A percentile compares a stretch with the other conserved stretches of the same genome.
Evolutionary conservation across 2,329 filamentous ascomycete genomes (phyloP).

Genomic region (Eutypella sp.): DNA sequence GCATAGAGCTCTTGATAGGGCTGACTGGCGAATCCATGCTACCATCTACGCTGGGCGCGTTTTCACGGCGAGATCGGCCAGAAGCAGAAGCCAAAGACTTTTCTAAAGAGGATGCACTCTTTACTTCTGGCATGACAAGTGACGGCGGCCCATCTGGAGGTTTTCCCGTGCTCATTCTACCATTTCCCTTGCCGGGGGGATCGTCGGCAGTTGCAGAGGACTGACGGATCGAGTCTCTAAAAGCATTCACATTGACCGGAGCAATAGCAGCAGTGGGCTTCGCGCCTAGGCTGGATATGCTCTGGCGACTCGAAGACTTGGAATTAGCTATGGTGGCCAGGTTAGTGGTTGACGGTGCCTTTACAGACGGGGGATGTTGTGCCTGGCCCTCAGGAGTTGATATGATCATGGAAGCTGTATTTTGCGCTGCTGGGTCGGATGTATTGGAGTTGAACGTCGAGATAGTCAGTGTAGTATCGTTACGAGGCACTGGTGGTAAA

Average conservation of each 20-base stretch:
- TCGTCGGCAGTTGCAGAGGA: slow-evolving; percentile 38
- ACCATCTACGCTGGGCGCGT: slow-evolving; percentile 40
- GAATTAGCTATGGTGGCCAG: slow-evolving; percentile 39
- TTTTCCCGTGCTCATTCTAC: slow-evolving; percentile 40
- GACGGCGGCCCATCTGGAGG: slow-evolving; percentile 34
- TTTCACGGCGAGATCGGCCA: slow-evolving; percentile 34
- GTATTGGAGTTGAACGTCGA: slow-evolving; percentile 29
- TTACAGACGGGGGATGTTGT: slow-evolving; percentile 38
- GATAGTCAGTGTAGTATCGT: slow-evolving; percentile 32
- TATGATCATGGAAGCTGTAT: slow-evolving; percentile 32
- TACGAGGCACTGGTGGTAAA: slow-evolving; percentile 35
- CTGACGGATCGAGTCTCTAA: slow-evolving; percentile 42
- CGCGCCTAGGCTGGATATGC: slow-evolving; percentile 23
- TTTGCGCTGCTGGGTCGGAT: slow-evolving; percentile 26
- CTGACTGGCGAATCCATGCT: slow-evolving; percentile 40
- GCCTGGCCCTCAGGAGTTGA: slow-evolving; percentile 36
- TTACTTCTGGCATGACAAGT: slow-evolving; percentile 25
- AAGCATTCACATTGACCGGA: slow-evolving; percentile 44
- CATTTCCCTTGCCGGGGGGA: slow-evolving; percentile 28
- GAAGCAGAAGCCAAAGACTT: slow-evolving; percentile 21
- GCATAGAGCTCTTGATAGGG: slow-evolving; percentile 31
- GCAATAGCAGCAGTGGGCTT: slow-evolving; percentile 39
- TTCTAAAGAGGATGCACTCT: slow-evolving; percentile 23
- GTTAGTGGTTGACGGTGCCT: slow-evolving; percentile 43
- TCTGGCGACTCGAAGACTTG: slow-evolving; percentile 28